A percentile compares a stretch with the other conserved stretches of the same genome.
Evolutionary conservation across 495 filamentous ascomycete genomes (phyloP).

Genomic region (Talaromyces wortmannii): DNA sequence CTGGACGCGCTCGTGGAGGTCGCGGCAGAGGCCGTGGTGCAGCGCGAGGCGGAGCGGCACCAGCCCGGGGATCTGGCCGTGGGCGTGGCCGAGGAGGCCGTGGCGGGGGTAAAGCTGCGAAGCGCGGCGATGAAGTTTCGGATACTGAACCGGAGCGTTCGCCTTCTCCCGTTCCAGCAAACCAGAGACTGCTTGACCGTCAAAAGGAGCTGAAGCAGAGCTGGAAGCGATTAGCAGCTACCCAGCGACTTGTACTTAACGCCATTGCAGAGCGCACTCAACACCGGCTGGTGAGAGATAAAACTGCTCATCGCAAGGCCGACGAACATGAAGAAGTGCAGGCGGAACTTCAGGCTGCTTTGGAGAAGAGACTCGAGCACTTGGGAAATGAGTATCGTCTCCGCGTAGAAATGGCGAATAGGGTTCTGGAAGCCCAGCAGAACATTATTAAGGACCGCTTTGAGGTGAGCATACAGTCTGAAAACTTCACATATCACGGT

Average conservation of each 20-base stretch:
- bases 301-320: constrained; percentile 32
- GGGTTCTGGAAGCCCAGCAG: constrained; percentile 20
- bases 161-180: constrained; percentile 25
- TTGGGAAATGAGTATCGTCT: constrained; percentile 21
- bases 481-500: not conserved
- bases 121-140: constrained; percentile 21
- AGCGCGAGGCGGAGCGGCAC: constrained; percentile 18
- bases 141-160: constrained; percentile 26
- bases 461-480: constrained; percentile 15
- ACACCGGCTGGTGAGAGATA: constrained; percentile 28
- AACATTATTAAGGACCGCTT: constrained; percentile 18
- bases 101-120: constrained; percentile 12
- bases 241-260: constrained; percentile 29
- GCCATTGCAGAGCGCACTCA: constrained; percentile 33
- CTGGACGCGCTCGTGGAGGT: not conserved
- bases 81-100: constrained; percentile 21
- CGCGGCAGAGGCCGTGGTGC: constrained; percentile 28
- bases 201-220: constrained; percentile 33
- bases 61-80: constrained; percentile 28
- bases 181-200: constrained; percentile 29
- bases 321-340: constrained; percentile 31
- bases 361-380: constrained; percentile 10
- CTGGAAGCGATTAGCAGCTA: constrained; percentile 36
- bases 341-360: constrained; percentile 9
- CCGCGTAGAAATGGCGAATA: constrained; percentile 18